Base-by-base conservation (phyloP, 148 eudicot genomes). In the Pharnaceum exiguum region DNA sequence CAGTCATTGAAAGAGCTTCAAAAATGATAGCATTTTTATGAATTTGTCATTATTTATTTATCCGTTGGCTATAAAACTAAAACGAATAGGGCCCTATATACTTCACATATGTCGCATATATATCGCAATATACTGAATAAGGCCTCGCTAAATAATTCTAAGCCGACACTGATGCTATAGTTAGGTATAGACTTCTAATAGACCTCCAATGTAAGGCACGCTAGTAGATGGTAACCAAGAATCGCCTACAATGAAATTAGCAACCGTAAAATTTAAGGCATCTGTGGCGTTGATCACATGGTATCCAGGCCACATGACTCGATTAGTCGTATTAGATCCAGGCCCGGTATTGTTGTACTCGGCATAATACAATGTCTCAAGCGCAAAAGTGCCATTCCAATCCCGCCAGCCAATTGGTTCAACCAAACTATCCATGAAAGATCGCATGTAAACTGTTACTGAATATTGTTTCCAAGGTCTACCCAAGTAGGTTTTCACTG, bases 371-470 rank as follows among this genome's bases (percentile, higher is more conserved):
- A 86, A 71, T 6, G 88, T 82, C 47, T 51, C 59, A 73, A 94
- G 57, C 6, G 72, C 96, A 70, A 82, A 94, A 33, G 68, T 63
- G 37, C 93, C 91, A 44, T 70, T 75, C 96, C 99, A 94, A 68
- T 86, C 93, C 0, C 89, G 78, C 96, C 99, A 89, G 10, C 96
- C 96, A 57, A 79, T 76, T 28, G 99, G 95, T 71, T 94, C 84
- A 19, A 94, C 84, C 76, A 51, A 51, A 0, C 62, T 36, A 36
- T 77, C 76, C 83, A 94, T 71, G 57, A 55, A 94, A 11, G 89
- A 76, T 36, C 80, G 77, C 77, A 94, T 66, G 51, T 44, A 84
- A 2, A 89, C 91, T 0, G 90, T 89, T 59, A 96, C 69, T 0
- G 99, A 86, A 47, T 69, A 93, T 48, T 70, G 56, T 61, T 89